Conservation (phyloP, 148 eudicot species). For the Bassia scoparia region DNA sequence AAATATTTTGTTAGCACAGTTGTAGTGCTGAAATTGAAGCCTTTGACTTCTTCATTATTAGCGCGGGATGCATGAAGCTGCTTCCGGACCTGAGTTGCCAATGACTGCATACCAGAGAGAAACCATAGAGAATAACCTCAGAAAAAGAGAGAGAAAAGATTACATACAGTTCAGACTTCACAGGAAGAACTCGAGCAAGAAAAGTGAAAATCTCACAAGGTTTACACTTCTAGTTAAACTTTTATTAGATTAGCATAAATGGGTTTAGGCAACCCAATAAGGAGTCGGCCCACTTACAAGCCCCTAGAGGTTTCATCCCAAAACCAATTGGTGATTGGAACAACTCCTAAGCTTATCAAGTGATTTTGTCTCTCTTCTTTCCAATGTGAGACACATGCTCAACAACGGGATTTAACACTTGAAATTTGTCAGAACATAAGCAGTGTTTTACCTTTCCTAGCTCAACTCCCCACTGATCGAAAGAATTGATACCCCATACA, state of each 20-base stretch:
- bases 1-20: slow-evolving; percentile 59
- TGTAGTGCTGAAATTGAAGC: slow-evolving; percentile 87
- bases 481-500: slow-evolving; percentile 93
- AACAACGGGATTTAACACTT: too few species aligned
- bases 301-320: too few species aligned
- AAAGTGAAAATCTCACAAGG: not conserved
- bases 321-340: too few species aligned
- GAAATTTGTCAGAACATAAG: not conserved
- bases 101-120: slow-evolving; percentile 54
- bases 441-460: slow-evolving; percentile 73
- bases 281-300: too few species aligned
- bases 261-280: too few species aligned
- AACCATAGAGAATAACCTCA: not conserved
- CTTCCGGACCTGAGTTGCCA: slow-evolving; percentile 91
- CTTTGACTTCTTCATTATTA: slow-evolving; percentile 62
- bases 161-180: not conserved
- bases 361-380: too few species aligned
- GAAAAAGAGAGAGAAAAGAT: not conserved
- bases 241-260: too few species aligned
- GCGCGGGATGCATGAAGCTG: slow-evolving; percentile 88
- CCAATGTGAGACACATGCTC: too few species aligned
- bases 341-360: too few species aligned
- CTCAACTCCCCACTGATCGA: slow-evolving; percentile 99
- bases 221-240: too few species aligned
- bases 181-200: not conserved